Base-by-base conservation (phyloP, 768 basidiomycete genomes). In the Auricularia auricula-judae region DNA sequence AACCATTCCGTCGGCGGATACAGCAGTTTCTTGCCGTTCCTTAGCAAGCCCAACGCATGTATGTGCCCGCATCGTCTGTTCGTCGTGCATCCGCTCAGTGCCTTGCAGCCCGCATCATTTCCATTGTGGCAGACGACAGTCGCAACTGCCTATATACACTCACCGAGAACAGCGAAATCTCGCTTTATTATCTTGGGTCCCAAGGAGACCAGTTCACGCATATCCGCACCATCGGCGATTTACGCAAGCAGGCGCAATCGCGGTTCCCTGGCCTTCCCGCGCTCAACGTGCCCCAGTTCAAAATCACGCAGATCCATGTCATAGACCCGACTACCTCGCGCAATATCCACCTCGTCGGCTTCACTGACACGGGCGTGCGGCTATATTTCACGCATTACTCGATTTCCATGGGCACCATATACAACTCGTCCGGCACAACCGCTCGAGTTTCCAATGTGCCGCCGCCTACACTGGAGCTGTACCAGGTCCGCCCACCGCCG, bases 1-100 rank as follows among this genome's bases (percentile, higher is more conserved):
- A 96, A 97, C 70, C 91, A 94, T 71, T 91, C 93, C 21, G 81
- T 90, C 47, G 85, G 89, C 53, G 82, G 87, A 16, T 80, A 92
- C 63, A 84, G 86, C 68, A 92, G 89, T 71, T 79, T 93, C 62
- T 78, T 95, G 33, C 93, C 93, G 58, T 82, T 86, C 56, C 23
- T 85, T 94, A 68, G 79, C 87, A 34, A 77, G 83, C 11, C 76
- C 85, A 4, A 83, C 77, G 64, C 71, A 72, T 89, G 92, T 93
- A 71, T 63, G 82, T 75, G 64, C 29, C 54, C 33, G 43, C 61
- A 18, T 61, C 60, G 65, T 36, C 64, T 34, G 64, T 64, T 63
- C 10, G 63, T 59, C 61, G 47, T 36, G 8, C 18, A 8, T n/a
- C 14, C 61, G 10, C 16, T 43, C 5, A n/a, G 12, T 18, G 39